A percentile compares a stretch with the other conserved stretches of the same genome.
phyloP scores from a whole-genome alignment of 2,329 filamentous ascomycete species.

The Endothia cerciana region DNA sequence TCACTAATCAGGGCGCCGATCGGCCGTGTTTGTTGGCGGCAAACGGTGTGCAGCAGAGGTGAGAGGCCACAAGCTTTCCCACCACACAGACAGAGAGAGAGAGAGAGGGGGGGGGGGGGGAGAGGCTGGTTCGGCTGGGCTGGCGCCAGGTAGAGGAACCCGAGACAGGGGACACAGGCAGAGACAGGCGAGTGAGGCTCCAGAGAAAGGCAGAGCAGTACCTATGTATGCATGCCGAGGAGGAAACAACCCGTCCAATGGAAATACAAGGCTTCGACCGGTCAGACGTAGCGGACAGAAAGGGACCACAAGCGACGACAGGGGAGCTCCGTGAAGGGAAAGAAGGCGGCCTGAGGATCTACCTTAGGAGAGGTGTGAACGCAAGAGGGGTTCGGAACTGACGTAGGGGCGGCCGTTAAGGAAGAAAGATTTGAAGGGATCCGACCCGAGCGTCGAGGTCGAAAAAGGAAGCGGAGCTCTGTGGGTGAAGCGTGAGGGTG shows the following conservation, averaged over 20 bases:
- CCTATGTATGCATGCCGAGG: not conserved
- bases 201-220: not conserved
- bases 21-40: not conserved
- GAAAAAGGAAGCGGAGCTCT: not conserved
- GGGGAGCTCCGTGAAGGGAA: not conserved
- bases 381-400: not conserved
- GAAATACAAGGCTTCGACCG: not conserved
- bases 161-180: not conserved
- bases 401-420: not conserved
- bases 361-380: not conserved
- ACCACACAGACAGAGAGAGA: not conserved
- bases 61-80: not conserved
- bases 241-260: not conserved
- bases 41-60: slow-evolving; percentile 1
- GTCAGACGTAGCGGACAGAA: not conserved
- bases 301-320: not conserved
- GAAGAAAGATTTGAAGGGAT: not conserved
- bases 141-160: not conserved
- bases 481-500: no score
- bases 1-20: slow-evolving; percentile 2
- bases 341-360: not conserved
- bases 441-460: not conserved
- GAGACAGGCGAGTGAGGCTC: not conserved
- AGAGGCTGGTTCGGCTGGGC: slow-evolving; percentile 2
- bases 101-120: not conserved